Conservation (phyloP, 768 basidiomycete genomes). For the Sutorius australiensis region DNA sequence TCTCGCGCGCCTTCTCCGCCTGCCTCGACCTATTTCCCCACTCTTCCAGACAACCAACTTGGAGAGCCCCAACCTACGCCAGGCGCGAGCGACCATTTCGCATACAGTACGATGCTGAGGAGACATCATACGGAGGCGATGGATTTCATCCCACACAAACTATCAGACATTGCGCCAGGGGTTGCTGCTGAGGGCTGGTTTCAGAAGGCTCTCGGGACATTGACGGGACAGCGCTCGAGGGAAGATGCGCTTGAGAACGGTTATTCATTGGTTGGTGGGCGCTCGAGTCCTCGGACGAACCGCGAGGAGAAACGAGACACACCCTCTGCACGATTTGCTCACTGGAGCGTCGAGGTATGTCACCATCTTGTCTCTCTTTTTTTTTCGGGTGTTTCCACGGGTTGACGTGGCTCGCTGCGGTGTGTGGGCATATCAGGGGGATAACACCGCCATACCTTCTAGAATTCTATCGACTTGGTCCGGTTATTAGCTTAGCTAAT, state of each 20-base stretch:
- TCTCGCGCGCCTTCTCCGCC: constrained; percentile 57
- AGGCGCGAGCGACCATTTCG: constrained; percentile 70
- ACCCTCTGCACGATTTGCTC: constrained; percentile 65
- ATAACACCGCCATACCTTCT: constrained; percentile 8
- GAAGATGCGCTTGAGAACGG: constrained; percentile 37
- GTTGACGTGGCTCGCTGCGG: not conserved
- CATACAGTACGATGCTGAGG: constrained; percentile 77
- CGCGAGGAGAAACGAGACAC: constrained; percentile 43
- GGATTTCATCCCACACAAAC: constrained; percentile 38
- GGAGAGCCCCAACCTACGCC: constrained; percentile 55
- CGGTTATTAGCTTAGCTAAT: not conserved
- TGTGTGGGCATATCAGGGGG: constrained; percentile 7
- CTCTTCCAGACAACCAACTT: constrained; percentile 46
- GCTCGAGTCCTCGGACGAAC: constrained; percentile 11
- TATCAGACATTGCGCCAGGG: constrained; percentile 29
- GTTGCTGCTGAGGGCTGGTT: constrained; percentile 51
- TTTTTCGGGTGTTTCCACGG: not conserved
- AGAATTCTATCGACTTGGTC: not conserved
- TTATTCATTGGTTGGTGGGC: constrained; percentile 32
- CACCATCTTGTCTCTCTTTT: not conserved
- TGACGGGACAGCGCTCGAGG: constrained; percentile 25
- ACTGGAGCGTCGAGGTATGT: constrained; percentile 60
- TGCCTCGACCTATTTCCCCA: constrained; percentile 76
- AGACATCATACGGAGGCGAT: constrained; percentile 51
- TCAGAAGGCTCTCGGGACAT: constrained; percentile 37